A percentile compares a stretch with the other conserved stretches of the same genome.
phyloP scores from a whole-genome alignment of 805 yeast species.

The Cyberlindnera euphorbiiphila region DNA sequence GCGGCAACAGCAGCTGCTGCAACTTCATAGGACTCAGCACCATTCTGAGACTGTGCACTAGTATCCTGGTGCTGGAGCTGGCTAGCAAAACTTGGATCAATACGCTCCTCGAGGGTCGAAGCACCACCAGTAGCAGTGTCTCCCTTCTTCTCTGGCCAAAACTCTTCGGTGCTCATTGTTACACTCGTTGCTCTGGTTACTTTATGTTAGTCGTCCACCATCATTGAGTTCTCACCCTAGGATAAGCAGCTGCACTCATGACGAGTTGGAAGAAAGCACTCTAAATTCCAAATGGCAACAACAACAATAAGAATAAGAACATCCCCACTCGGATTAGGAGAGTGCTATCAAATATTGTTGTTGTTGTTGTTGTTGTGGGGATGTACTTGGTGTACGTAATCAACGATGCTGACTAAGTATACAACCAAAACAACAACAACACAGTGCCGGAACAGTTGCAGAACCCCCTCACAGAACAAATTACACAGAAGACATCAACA shows the following conservation, averaged over 20 bases:
- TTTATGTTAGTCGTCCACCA: no score
- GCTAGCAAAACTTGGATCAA: slow-evolving; percentile 30
- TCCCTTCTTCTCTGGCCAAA: slow-evolving; percentile 3
- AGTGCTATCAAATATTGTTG: no score
- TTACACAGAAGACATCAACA: no score
- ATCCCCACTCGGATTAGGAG: no score
- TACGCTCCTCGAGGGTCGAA: slow-evolving; percentile 28
- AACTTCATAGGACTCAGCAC: slow-evolving; percentile 28
- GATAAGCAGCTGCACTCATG: no score
- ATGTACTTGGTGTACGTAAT: slow-evolving; percentile 3
- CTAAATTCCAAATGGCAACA: no score
- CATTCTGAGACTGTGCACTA: slow-evolving; percentile 15
- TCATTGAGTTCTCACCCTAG: no score
- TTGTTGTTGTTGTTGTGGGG: neutral
- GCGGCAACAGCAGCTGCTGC: slow-evolving; percentile 36
- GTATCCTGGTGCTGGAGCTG: slow-evolving; percentile 3
- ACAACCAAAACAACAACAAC: neutral
- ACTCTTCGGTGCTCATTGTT: slow-evolving; percentile 2
- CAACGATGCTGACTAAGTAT: neutral
- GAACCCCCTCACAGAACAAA: no score
- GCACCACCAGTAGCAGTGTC: neutral
- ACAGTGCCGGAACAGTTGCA: neutral
- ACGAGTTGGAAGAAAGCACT: no score
- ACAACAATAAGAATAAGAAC: no score
- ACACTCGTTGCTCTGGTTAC: neutral